These are phyloP conservation scores for Nematodospora anomalae DNA, from an alignment of 1,139 yeast species.

Conservation along the genomic window DNA sequence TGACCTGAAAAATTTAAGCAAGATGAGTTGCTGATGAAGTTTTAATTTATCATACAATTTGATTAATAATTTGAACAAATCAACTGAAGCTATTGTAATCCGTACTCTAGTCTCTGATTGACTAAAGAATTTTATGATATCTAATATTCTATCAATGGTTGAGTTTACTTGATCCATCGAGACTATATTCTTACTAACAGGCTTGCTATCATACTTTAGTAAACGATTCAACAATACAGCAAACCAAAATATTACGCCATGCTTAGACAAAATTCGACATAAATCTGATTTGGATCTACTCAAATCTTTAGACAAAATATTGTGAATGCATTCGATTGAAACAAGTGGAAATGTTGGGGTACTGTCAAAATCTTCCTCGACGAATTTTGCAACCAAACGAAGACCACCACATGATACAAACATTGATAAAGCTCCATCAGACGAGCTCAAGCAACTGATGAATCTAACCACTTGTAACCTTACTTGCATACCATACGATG, in stretches of 20 bases:
- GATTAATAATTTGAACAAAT: slow-evolving; percentile 46
- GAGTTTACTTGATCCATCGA: slow-evolving; percentile 25
- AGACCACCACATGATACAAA: slow-evolving; percentile 61
- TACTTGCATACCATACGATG: slow-evolving; percentile 34
- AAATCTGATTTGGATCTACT: slow-evolving; percentile 52
- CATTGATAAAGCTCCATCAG: slow-evolving; percentile 46
- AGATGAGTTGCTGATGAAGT: slow-evolving; percentile 32
- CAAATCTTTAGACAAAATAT: slow-evolving; percentile 43
- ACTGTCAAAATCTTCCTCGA: slow-evolving; percentile 54
- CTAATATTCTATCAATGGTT: slow-evolving; percentile 37
- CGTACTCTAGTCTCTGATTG: slow-evolving; percentile 47
- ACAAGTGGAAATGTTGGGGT: slow-evolving; percentile 48
- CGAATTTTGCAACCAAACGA: slow-evolving; percentile 47
- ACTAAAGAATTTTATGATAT: slow-evolving; percentile 41
- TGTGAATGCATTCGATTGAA: slow-evolving; percentile 48
- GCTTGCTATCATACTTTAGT: slow-evolving; percentile 12
- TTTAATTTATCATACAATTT: slow-evolving; percentile 36
- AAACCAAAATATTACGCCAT: slow-evolving; percentile 52
- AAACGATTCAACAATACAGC: slow-evolving; percentile 42
- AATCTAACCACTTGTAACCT: slow-evolving; percentile 48
- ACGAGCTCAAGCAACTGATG: slow-evolving; percentile 36
- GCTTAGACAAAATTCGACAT: slow-evolving; percentile 53
- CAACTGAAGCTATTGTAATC: slow-evolving; percentile 39
- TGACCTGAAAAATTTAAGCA: slow-evolving; percentile 45
- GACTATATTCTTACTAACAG: slow-evolving; percentile 12